These are phyloP conservation scores for Exophiala alcalophila DNA, from an alignment of 2,329 filamentous ascomycete species.

Conservation along the genomic window DNA sequence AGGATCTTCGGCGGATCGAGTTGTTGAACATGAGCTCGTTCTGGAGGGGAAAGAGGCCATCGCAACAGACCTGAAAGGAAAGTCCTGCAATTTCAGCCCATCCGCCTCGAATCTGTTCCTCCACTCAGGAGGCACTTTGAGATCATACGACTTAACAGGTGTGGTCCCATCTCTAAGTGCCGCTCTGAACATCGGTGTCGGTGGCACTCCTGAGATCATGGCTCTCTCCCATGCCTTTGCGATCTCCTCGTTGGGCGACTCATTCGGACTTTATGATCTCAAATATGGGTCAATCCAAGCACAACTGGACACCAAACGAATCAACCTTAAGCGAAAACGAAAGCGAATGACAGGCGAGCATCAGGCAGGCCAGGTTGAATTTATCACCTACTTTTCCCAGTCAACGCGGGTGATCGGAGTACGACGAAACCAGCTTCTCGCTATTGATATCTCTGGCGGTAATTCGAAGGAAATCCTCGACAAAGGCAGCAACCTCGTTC, in stretches of 20 bases:
- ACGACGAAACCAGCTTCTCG: constrained; percentile 42
- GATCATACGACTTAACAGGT: constrained; percentile 43
- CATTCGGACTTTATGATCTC: constrained; percentile 47
- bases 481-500: constrained; percentile 18
- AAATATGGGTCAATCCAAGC: constrained; percentile 47
- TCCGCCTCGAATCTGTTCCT: constrained; percentile 18
- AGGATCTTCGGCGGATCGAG: constrained; percentile 38
- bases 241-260: constrained; percentile 41
- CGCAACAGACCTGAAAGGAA: constrained; percentile 24
- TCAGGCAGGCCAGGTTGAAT: constrained; percentile 33
- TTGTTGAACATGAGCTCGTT: constrained; percentile 38
- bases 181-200: constrained; percentile 9
- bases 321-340: constrained; percentile 27
- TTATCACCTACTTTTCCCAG: constrained; percentile 46
- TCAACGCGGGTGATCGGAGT: constrained; percentile 43
- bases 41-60: constrained; percentile 17
- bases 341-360: constrained; percentile 17
- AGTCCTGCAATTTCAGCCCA: constrained; percentile 11
- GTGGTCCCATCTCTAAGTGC: constrained; percentile 16
- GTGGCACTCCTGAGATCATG: constrained; percentile 16
- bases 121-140: constrained; percentile 25
- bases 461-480: constrained; percentile 29
- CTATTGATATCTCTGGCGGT: constrained; percentile 40
- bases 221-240: constrained; percentile 30
- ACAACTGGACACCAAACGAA: constrained; percentile 37